Conservation (phyloP, 805 yeast species). For the Suhomyces sp. region DNA sequence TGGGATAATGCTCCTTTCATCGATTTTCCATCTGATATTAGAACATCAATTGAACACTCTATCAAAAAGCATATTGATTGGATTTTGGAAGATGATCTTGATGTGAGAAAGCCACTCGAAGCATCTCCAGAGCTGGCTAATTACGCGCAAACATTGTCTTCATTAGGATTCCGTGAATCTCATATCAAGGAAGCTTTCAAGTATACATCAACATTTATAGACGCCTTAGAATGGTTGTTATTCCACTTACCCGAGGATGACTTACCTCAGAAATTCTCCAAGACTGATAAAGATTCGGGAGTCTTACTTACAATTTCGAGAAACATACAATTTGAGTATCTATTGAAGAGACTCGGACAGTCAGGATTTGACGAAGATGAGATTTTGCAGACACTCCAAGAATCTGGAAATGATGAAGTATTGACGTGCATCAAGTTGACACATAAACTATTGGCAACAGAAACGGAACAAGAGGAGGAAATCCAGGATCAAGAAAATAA, state of each 20-base stretch:
- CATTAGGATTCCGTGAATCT: slow-evolving; percentile 63
- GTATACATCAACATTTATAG: slow-evolving; percentile 51
- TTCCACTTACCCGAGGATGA: slow-evolving; percentile 95
- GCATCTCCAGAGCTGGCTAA: background rate
- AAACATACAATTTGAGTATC: slow-evolving; percentile 54
- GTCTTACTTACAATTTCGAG: slow-evolving; percentile 57
- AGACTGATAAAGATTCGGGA: slow-evolving; percentile 56
- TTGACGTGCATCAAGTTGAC: slow-evolving; percentile 53
- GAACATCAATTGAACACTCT: slow-evolving; percentile 62
- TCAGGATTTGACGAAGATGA: slow-evolving; percentile 74
- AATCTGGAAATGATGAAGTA: slow-evolving; percentile 44
- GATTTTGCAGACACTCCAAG: slow-evolving; percentile 48
- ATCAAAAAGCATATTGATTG: slow-evolving; percentile 59
- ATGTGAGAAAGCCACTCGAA: slow-evolving; percentile 3
- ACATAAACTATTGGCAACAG: slow-evolving; percentile 23
- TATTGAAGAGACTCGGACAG: slow-evolving; percentile 54
- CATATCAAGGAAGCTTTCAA: slow-evolving; percentile 73
- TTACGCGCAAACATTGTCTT: slow-evolving; percentile 11
- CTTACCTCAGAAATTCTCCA: slow-evolving; percentile 64
- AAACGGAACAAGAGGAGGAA: background rate
- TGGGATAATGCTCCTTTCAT: slow-evolving; percentile 74
- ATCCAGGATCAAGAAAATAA: background rate
- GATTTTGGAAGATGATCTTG: slow-evolving; percentile 32
- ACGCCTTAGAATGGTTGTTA: slow-evolving; percentile 71
- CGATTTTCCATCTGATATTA: slow-evolving; percentile 61